Evolutionary conservation across 148 eudicot species (phyloP), one percentile per base, ranked within the genome.

Genomic region (Fallopia convolvulus): DNA sequence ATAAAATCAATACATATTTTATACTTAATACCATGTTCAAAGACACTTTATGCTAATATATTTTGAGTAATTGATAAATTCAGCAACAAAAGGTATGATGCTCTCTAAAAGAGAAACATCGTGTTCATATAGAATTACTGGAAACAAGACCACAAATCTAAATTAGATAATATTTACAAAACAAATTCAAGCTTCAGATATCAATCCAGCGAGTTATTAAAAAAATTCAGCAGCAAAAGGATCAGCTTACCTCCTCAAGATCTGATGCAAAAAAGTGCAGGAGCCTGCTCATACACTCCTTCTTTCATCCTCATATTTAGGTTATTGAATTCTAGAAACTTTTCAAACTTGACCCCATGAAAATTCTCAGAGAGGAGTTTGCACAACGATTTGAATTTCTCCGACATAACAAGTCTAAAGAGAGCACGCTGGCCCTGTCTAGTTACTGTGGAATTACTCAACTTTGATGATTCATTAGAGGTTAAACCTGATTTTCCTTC

Each of bases 201-300:
- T 58, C 8, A 20, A 58, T 8, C 23, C 12, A 58, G 65, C n/a
- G n/a, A n/a, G n/a, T n/a, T n/a, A n/a, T n/a, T n/a, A n/a, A n/a
- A n/a, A n/a, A n/a, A n/a, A n/a, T n/a, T n/a, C n/a, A n/a, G n/a
- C 60, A 32, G n/a, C n/a, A n/a, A n/a, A n/a, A n/a, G n/a, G n/a
- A n/a, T n/a, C n/a, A 40, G 70, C 15, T 23, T 83, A 94, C 99
- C 96, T 85, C 85, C 79, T 89, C 97, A 74, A 92, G 79, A 83
- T 94, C 99, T 14, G 90, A 85, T 20, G 86, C 80, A n/a, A 78
- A 90, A 90, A 56, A 85, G 91, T 79, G 63, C 13, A 68, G 97
- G 96, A 50, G 84, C 77, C 42, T 65, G 81, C 74, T 92, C 97
- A 84, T 94, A 94, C 42, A 85, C 87, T 76, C 90, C 90, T 65